Base-by-base conservation (phyloP, 768 basidiomycete species). In the Kwoniella botswanensis region DNA sequence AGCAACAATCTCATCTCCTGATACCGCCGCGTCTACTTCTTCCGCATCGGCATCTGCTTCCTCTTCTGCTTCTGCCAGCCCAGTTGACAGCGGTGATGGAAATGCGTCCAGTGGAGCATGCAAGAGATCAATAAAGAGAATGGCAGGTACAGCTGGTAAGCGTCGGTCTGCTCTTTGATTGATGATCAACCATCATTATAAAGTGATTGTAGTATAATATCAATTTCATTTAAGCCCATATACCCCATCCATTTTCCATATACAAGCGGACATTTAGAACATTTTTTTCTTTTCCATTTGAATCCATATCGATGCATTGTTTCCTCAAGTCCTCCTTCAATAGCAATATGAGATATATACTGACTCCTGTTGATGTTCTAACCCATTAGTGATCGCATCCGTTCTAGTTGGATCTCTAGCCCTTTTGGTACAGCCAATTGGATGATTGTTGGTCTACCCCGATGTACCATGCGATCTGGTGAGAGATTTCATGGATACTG, bases 121-220 rank as follows among this genome's bases (percentile, higher is more conserved):
- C 13, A 68, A 68, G 52, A 59, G 67, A 61, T 60, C 57, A n/a
- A 52, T 52, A 46, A 68, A 41, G 56, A 67, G 56, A 46, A 60
- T 35, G 35, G 35, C 22, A 42, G 53, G 15, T 55, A 57, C 18
- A 29, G 57, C 42, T 41, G 57, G 56, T 58, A 59, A 67, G 65
- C 44, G 42, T n/a, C 52, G n/a, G n/a, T 26, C 18, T 9, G 60
- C 7, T 44, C 42, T 22, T 21, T 56, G 55, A 56, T 24, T 15
- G 2, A 35, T 6, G 35, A 35, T 35, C 35, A 35, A 6, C 46
- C 46, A 4, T 0, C 46, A 50, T 50, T 17, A 18, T 50, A 50
- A 11, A 50, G 46, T 50, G 3, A 50, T 50, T 18, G 46, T 50
- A 50, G 10, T 50, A 50, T 50, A 50, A 50, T 50, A 50, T 17